phyloP scores from a whole-genome alignment of 805 yeast species.

The Metschnikowia henanensis region DNA sequence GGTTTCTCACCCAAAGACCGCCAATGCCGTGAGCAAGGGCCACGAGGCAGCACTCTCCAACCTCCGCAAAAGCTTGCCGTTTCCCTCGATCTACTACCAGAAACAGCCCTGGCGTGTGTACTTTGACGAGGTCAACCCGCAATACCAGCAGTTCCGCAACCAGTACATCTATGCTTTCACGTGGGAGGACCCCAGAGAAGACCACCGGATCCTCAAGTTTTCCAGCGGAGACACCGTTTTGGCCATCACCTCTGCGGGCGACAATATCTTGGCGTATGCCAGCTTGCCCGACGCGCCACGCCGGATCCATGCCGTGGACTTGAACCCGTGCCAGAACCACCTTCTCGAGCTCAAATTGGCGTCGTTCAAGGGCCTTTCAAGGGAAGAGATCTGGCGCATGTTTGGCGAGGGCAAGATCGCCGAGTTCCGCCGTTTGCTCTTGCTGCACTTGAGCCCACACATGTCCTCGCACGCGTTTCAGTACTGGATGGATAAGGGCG shows the following conservation, averaged over 20 bases:
- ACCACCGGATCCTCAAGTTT: conserved; percentile 62
- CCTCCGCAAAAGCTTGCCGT: conserved; percentile 65
- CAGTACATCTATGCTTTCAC: conserved; percentile 87
- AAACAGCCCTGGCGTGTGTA: conserved; percentile 76
- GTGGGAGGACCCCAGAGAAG: conserved; percentile 91
- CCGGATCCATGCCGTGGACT: conserved; percentile 80
- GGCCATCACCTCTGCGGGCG: conserved; percentile 88
- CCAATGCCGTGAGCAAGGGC: conserved; percentile 56
- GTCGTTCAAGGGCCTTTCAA: conserved; percentile 52
- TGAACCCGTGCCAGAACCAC: conserved; percentile 83
- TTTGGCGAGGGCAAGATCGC: conserved; percentile 74
- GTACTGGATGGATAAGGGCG: conserved; percentile 71
- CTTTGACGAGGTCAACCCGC: conserved; percentile 69
- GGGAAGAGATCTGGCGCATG: conserved; percentile 67
- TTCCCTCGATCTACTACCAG: conserved; percentile 80
- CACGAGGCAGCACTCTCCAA: conserved; percentile 73
- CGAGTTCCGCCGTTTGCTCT: conserved; percentile 35
- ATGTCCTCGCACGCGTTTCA: conserved; percentile 80
- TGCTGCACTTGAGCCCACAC: conserved; percentile 61
- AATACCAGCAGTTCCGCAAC: conserved; percentile 68
- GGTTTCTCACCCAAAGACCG: conserved; percentile 8
- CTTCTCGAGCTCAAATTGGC: conserved; percentile 78
- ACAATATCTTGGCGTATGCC: conserved; percentile 75
- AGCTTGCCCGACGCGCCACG: conserved; percentile 69
- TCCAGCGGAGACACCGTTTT: conserved; percentile 66